Percentiles rank a stretch among this genome's conserved stretches.
phyloP scores from a whole-genome alignment of 2,329 filamentous ascomycete genomes.

The Monilinia fructigena region DNA sequence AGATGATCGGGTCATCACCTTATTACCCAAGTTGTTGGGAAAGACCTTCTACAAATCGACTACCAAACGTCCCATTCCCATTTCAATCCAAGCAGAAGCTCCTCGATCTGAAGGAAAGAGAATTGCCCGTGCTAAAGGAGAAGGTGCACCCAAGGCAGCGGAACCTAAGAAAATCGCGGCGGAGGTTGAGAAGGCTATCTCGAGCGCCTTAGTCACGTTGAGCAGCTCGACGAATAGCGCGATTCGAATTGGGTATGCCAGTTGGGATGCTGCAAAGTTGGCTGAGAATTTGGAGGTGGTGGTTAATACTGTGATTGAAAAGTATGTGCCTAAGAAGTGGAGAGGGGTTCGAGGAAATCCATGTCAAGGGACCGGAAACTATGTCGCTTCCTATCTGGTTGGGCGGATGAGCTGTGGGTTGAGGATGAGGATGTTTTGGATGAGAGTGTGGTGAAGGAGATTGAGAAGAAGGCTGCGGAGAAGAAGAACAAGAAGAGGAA shows the following conservation, averaged over 20 bases:
- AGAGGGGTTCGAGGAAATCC: slow-evolving; percentile 75
- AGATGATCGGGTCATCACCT: slow-evolving; percentile 78
- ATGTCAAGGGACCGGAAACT: slow-evolving; percentile 88
- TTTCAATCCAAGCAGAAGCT: slow-evolving; percentile 64
- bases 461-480: slow-evolving; percentile 14
- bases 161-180: slow-evolving; percentile 60
- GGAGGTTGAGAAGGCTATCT: slow-evolving; percentile 77
- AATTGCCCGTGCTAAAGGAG: slow-evolving; percentile 54
- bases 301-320: slow-evolving; percentile 66
- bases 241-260: slow-evolving; percentile 74
- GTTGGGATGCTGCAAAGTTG: slow-evolving; percentile 72
- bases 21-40: slow-evolving; percentile 74
- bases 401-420: slow-evolving; percentile 83
- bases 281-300: slow-evolving; percentile 78
- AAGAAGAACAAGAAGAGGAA: slow-evolving; percentile 27
- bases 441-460: slow-evolving; percentile 45
- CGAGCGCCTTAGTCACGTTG: slow-evolving; percentile 76
- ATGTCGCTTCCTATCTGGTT: slow-evolving; percentile 92
- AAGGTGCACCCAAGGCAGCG: slow-evolving; percentile 47
- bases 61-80: slow-evolving; percentile 81
- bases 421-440: slow-evolving; percentile 72
- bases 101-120: slow-evolving; percentile 60
- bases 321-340: slow-evolving; percentile 84
- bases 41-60: slow-evolving; percentile 90
- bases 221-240: slow-evolving; percentile 76